phyloP scores from a whole-genome alignment of 2,329 filamentous ascomycete genomes.

The Rutstroemia sp. region DNA sequence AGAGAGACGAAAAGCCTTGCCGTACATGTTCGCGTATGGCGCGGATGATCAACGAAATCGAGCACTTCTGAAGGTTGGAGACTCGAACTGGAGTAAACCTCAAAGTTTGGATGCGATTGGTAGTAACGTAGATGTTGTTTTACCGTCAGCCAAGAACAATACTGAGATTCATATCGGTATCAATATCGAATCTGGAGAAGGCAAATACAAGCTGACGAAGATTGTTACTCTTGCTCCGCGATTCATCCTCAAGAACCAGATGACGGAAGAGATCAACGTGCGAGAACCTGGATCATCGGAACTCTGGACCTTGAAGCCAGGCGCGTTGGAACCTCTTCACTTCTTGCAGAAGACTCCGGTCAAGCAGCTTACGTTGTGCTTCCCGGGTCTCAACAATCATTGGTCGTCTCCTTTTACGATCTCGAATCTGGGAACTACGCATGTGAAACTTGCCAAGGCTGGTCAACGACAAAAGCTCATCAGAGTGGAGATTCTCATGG shows the following conservation, averaged over 20 bases:
- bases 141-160: constrained; percentile 61
- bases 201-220: constrained; percentile 97
- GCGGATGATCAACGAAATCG: constrained; percentile 88
- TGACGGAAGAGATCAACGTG: constrained; percentile 81
- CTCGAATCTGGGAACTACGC: constrained; percentile 83
- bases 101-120: constrained; percentile 98
- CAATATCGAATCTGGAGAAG: constrained; percentile 81
- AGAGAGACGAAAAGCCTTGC: constrained; percentile 65
- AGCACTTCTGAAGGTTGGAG: constrained; percentile 76
- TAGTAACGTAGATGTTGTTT: constrained; percentile 79
- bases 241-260: constrained; percentile 89
- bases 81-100: constrained; percentile 93
- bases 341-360: constrained; percentile 77
- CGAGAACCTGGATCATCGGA: constrained; percentile 88
- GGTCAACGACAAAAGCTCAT: constrained; percentile 85
- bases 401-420: constrained; percentile 99
- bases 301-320: constrained; percentile 67
- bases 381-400: constrained; percentile 88
- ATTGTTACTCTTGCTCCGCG: constrained; percentile 88
- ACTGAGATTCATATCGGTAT: constrained; percentile 89
- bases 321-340: constrained; percentile 78
- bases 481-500: constrained; percentile 82
- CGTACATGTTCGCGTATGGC: constrained; percentile 93
- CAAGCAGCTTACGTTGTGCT: constrained; percentile 89
- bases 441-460: constrained; percentile 87